A percentile compares a stretch with the other conserved stretches of the same genome.
Evolutionary conservation across 257 asterid genomes (phyloP).

Genomic region (Solanum peruvianum): DNA sequence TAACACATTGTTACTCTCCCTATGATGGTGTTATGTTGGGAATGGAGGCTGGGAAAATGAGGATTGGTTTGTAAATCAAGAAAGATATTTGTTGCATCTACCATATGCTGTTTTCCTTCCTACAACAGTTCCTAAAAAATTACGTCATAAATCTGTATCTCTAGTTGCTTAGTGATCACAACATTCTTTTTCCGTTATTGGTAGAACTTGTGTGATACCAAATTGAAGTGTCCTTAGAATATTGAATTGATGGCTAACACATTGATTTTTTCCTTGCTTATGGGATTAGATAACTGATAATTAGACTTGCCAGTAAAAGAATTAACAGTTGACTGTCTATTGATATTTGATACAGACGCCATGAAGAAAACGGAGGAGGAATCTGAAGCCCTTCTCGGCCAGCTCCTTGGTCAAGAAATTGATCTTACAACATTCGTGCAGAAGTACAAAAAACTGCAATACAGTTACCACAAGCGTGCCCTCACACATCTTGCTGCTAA

Average conservation of each 20-base stretch:
- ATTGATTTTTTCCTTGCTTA: background rate
- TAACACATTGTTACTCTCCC: background rate
- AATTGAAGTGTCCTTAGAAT: background rate
- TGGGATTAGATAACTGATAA: background rate
- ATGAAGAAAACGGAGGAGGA: slow-evolving; percentile 68
- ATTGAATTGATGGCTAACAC: background rate
- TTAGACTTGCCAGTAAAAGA: background rate
- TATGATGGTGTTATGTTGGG: background rate
- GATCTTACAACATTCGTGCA: slow-evolving; percentile 67
- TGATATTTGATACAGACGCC: slow-evolving; percentile 36
- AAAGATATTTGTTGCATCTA: too few species aligned
- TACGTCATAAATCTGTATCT: background rate
- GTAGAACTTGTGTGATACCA: background rate
- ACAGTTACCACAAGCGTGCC: slow-evolving; percentile 58
- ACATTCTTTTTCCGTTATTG: background rate
- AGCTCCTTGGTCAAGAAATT: slow-evolving; percentile 67
- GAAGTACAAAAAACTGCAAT: slow-evolving; percentile 75
- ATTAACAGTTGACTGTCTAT: background rate
- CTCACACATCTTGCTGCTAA: slow-evolving; percentile 85
- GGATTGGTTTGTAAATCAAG: too few species aligned
- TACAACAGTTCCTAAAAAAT: background rate
- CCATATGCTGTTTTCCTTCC: too few species aligned
- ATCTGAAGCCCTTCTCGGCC: slow-evolving; percentile 68
- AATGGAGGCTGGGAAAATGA: too few species aligned
- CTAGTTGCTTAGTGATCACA: background rate